phyloP scores from a whole-genome alignment of 2,329 filamentous ascomycete genomes.

The Penicillium sp. region DNA sequence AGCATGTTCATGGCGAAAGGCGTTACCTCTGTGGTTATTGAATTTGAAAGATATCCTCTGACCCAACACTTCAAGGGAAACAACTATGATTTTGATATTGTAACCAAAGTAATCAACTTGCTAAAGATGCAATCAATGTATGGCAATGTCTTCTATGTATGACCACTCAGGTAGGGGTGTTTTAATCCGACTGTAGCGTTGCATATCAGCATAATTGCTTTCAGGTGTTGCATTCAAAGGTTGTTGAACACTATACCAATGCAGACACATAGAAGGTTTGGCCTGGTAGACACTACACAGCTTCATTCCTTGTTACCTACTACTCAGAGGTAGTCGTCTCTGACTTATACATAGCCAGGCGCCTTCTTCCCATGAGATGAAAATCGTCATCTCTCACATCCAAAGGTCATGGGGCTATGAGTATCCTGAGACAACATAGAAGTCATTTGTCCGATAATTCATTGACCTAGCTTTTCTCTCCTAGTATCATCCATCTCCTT shows the following conservation, averaged over 20 bases:
- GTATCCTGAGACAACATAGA: background rate
- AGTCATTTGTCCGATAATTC: background rate
- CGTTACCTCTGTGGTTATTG: slow-evolving; percentile 7
- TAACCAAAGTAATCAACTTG: background rate
- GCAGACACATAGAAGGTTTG: background rate
- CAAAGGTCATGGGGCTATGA: background rate
- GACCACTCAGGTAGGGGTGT: background rate
- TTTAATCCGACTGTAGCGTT: background rate
- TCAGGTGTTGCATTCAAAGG: background rate
- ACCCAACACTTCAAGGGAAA: background rate
- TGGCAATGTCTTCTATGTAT: background rate
- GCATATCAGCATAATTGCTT: background rate
- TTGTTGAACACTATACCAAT: background rate
- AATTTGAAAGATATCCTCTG: slow-evolving; percentile 3
- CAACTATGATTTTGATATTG: background rate
- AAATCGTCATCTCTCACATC: background rate
- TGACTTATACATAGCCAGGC: background rate
- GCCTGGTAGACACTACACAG: background rate
- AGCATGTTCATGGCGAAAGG: slow-evolving; percentile 17
- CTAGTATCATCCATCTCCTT: background rate
- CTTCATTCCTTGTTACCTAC: background rate
- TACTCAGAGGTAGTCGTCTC: background rate
- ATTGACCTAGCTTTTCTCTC: too few species aligned
- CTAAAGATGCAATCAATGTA: background rate
- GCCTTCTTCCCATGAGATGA: background rate